These are phyloP conservation scores for Ormosia semicastrata DNA, from an alignment of 306 rosid genomes.

Conservation along the genomic window DNA sequence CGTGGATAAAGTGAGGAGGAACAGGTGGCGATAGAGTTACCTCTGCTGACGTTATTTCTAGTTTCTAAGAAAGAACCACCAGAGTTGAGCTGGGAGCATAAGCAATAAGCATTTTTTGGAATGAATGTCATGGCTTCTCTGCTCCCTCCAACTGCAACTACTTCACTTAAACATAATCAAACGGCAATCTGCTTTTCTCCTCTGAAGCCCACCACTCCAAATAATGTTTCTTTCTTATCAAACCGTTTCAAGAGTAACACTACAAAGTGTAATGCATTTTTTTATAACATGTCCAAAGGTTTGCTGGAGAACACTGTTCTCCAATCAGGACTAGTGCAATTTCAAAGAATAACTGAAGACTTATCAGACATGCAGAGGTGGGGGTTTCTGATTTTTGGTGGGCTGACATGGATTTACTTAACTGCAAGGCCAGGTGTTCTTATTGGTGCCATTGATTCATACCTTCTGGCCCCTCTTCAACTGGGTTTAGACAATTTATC, in stretches of 20 bases:
- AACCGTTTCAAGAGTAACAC: slow-evolving; percentile 37
- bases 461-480: slow-evolving; percentile 90
- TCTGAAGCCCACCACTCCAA: slow-evolving; percentile 27
- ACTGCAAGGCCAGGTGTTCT: slow-evolving; percentile 95
- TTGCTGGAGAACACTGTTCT: slow-evolving; percentile 41
- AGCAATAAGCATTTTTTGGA: not conserved
- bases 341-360: slow-evolving; percentile 46
- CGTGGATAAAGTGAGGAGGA: slow-evolving; percentile 1
- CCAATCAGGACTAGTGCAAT: slow-evolving; percentile 53
- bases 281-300: slow-evolving; percentile 36
- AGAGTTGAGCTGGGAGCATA: not conserved
- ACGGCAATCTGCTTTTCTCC: slow-evolving; percentile 29
- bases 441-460: slow-evolving; percentile 86
- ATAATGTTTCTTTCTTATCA: slow-evolving; percentile 39
- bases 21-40: slow-evolving; percentile 15
- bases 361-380: slow-evolving; percentile 65
- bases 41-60: slow-evolving; percentile 30
- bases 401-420: slow-evolving; percentile 72
- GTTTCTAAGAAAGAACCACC: not conserved
- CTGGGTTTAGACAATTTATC: slow-evolving; percentile 59
- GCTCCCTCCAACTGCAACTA: slow-evolving; percentile 48
- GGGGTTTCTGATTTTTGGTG: slow-evolving; percentile 60
- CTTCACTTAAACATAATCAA: slow-evolving; percentile 39
- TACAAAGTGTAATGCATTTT: slow-evolving; percentile 53
- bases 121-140: slow-evolving; percentile 60